Base-by-base conservation (phyloP, 306 rosid species). In the Senna tora region DNA sequence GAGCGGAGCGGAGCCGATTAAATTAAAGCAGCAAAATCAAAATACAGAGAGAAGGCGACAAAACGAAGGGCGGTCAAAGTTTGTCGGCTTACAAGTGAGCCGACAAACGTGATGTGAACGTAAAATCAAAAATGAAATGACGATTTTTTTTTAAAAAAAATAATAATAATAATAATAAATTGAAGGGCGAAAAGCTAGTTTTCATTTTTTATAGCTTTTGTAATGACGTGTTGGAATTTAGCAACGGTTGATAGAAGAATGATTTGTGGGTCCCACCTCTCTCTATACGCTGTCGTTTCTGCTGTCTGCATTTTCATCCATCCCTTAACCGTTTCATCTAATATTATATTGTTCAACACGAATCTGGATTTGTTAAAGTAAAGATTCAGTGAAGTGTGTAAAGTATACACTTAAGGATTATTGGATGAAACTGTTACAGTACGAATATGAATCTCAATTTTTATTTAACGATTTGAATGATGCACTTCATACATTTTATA, bases 51-150 rank as follows among this genome's bases (percentile, higher is more conserved):
- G 77, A 73, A 90, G 65, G 38, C 16, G 77, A 85, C 95, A 88
- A 39, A 80, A 75, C 66, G 79, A 79, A 80, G 81, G 87, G 77
- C 90, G 88, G 96, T 87, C 83, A 76, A 45, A 46, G 45, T 84
- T 82, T 85, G 91, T 87, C 86, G 1, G 21, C 41, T 77, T 75
- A 65, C 75, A 65, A 82, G 75, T 67, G 78, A 77, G 81, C 39
- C 39, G 39, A 36, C 39, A 36, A 87, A 79, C 81, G 71, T 85
- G 80, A 65, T 63, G 25, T 67, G 69, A 82, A 87, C 89, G 83
- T 84, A 78, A 65, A 67, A 58, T 81, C 21, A 66, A 56, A 84
- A 36, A 36, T 36, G 8, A 36, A 36, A 36, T 36, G 0, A 36
- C 5, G 6, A 4, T 36, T 36, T 36, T 36, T 2, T 2, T 33